Evolutionary conservation across 208 protist genomes (phyloP).

Genomic region (Strigomonas galati): DNA sequence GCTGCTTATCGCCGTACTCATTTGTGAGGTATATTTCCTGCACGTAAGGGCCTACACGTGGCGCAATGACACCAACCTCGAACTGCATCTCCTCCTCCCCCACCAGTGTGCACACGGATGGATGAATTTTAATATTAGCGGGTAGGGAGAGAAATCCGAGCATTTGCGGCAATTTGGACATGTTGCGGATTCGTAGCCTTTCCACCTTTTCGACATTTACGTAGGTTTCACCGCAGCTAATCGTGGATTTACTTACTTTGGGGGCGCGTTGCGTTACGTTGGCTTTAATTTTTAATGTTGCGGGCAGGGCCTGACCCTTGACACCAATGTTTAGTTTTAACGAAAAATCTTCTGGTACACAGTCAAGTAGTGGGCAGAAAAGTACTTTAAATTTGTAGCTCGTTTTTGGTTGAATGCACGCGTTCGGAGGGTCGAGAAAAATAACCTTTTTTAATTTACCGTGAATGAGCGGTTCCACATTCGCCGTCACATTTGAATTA

Average conservation of each 20-base stretch:
- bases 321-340: constrained; percentile 14
- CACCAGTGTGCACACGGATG: constrained; percentile 23
- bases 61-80: constrained; percentile 31
- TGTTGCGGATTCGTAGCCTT: constrained; percentile 33
- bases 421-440: constrained; percentile 27
- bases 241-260: constrained; percentile 16
- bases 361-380: constrained; percentile 19
- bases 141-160: constrained; percentile 40
- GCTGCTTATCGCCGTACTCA: constrained; percentile 40
- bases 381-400: constrained; percentile 25
- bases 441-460: constrained; percentile 12
- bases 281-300: constrained; percentile 31
- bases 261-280: constrained; percentile 32
- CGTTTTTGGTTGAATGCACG: constrained; percentile 34
- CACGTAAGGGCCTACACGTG: constrained; percentile 30
- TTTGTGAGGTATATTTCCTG: constrained; percentile 38
- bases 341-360: constrained; percentile 5
- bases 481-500: constrained; percentile 50
- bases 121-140: constrained; percentile 32
- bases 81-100: constrained; percentile 34
- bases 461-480: constrained; percentile 9
- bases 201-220: constrained; percentile 26
- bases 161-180: constrained; percentile 39
- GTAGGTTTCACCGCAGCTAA: constrained; percentile 29
- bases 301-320: constrained; percentile 39